phyloP scores from a whole-genome alignment of 1,284 basidiomycete genomes.

The Thelephora terrestris region DNA sequence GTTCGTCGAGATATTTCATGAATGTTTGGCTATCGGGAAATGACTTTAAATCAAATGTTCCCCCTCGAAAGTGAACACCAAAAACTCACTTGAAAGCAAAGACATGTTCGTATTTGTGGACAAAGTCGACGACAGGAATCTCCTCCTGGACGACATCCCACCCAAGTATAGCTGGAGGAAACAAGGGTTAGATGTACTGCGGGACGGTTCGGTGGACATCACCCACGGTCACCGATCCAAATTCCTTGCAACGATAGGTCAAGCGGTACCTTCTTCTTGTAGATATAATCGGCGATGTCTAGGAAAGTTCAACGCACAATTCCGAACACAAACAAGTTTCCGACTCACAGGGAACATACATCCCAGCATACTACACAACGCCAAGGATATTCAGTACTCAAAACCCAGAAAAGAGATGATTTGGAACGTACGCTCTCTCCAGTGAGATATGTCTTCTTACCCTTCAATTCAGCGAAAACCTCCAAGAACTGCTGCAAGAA shows the following conservation, averaged over 20 bases:
- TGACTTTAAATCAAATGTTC: background rate
- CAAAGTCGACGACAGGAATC: conserved; percentile 61
- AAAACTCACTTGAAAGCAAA: conserved; percentile 56
- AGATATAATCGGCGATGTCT: conserved; percentile 72
- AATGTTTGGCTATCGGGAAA: conserved; percentile 40
- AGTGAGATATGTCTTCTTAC: conserved; percentile 55
- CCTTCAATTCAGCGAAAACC: conserved; percentile 60
- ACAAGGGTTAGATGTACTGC: background rate
- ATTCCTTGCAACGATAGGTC: conserved; percentile 55
- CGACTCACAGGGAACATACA: conserved; percentile 46
- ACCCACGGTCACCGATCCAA: conserved; percentile 63
- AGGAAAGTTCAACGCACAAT: background rate
- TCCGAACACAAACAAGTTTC: background rate
- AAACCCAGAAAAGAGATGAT: background rate
- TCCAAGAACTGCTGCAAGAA: conserved; percentile 69
- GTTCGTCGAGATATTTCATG: conserved; percentile 45
- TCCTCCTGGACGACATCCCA: conserved; percentile 53
- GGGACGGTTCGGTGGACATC: background rate
- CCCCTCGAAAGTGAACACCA: conserved; percentile 3
- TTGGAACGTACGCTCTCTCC: conserved; percentile 57
- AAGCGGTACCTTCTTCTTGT: conserved; percentile 40
- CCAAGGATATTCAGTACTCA: background rate
- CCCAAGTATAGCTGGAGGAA: conserved; percentile 37
- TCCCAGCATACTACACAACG: conserved; percentile 40
- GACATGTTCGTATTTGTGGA: conserved; percentile 57